These are phyloP conservation scores for Stromatinia cepivora DNA, from an alignment of 2,329 filamentous ascomycete species.

Conservation along the genomic window DNA sequence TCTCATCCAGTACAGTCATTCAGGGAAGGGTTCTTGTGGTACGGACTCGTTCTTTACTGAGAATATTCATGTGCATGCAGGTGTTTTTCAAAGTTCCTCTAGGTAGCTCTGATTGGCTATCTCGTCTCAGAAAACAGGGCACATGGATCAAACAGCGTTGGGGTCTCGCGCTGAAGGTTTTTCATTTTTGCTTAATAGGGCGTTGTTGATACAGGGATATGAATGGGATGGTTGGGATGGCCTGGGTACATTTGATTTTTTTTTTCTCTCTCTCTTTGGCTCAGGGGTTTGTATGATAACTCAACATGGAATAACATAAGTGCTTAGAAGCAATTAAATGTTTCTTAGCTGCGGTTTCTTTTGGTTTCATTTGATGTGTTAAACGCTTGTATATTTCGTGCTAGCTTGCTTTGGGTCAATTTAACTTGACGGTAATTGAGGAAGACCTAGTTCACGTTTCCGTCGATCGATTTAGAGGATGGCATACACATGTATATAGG, in stretches of 20 bases:
- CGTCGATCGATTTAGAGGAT: too few species aligned
- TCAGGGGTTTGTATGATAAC: slow-evolving; percentile 1
- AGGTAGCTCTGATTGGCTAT: background rate
- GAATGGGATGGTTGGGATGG: background rate
- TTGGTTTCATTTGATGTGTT: background rate
- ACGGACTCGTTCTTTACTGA: background rate
- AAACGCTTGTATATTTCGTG: background rate
- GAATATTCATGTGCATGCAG: background rate
- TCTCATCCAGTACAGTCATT: background rate
- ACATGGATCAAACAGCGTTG: slow-evolving; percentile 1
- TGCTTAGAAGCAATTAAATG: background rate
- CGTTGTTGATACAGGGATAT: slow-evolving; percentile 7
- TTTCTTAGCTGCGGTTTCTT: background rate
- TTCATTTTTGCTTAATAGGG: slow-evolving; percentile 5
- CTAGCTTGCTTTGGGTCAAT: too few species aligned
- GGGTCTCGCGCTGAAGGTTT: background rate
- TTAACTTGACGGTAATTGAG: background rate
- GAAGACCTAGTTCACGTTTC: background rate
- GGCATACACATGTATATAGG: background rate
- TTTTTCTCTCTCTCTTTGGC: slow-evolving; percentile 8
- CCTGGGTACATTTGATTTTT: background rate
- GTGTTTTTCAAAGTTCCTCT: background rate
- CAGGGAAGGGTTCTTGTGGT: background rate
- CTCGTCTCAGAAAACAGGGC: background rate
- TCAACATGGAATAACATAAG: background rate